Base-by-base conservation (phyloP, 2,329 filamentous ascomycete genomes). In the Colletotrichum phormii region DNA sequence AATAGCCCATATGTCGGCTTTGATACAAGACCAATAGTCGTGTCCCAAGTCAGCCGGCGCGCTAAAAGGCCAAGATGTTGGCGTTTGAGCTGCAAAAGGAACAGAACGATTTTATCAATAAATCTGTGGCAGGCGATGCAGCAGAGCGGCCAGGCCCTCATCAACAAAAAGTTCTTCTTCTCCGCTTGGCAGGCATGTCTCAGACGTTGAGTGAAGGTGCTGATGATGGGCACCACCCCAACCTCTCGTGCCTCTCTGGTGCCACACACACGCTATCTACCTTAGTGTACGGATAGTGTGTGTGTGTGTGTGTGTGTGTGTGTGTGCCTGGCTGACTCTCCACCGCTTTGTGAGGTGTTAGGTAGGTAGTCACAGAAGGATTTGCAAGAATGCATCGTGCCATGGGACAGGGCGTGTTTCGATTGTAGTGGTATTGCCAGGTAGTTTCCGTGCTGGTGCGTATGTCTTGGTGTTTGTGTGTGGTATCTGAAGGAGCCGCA, bases 141-240 rank as follows among this genome's bases (percentile, higher is more conserved):
- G 8, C 24, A 64, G 22, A 29, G 24, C 35, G 51, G 51, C 53
- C 37, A 58, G 58, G 49, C 65, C n/a, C 31, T 46, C 31, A 42
- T 55, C 70, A 49, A 35, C 65, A 35, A 49, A 46, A 13, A 15
- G 51, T 31, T 42, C 42, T 26, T 49, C 24, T 18, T 60, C 54
- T 55, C 46, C 64, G 64, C 69, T 63, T 63, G 58, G 64, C 64
- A 72, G 64, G 37, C 64, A 63, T 72, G 58, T 68, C 64, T 72
- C 53, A 63, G 51, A 63, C 64, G 37, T 68, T 26, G 64, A 58
- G 42, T 63, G 51, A 68, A 64, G 69, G 29, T 29, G 46, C 24
- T 72, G 29, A 63, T 71, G 55, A 63, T 31, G 58, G 64, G 49
- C 35, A 31, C 29, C 54, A 13, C 15, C 55, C 68, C 63, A 61